Conservation (phyloP, 345 rosid genomes). For the Eucalyptus urophylla region DNA sequence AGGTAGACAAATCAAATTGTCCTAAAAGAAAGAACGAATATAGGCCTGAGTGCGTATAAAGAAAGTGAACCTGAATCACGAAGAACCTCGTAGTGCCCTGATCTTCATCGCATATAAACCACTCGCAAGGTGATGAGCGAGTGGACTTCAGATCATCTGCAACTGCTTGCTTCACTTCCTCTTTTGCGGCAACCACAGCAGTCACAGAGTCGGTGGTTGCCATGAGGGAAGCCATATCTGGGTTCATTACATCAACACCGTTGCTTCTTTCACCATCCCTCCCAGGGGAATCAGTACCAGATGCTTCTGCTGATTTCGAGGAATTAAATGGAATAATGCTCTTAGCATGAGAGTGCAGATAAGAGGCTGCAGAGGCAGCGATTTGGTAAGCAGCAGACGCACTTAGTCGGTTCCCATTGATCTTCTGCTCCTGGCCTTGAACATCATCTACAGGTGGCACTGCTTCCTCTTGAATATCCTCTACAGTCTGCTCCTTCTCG, state of each 20-base stretch:
- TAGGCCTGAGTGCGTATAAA: background rate
- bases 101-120: slow-evolving; percentile 93
- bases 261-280: slow-evolving; percentile 2
- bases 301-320: slow-evolving; percentile 5
- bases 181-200: slow-evolving; percentile 91
- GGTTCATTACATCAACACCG: slow-evolving; percentile 11
- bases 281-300: slow-evolving; percentile 1
- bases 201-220: slow-evolving; percentile 96
- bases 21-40: background rate
- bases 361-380: slow-evolving; percentile 85
- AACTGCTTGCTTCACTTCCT: slow-evolving; percentile 94
- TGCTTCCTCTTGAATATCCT: slow-evolving; percentile 27
- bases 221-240: slow-evolving; percentile 53
- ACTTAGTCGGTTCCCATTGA: slow-evolving; percentile 20
- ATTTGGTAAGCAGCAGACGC: slow-evolving; percentile 67
- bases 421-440: slow-evolving; percentile 15
- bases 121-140: slow-evolving; percentile 74
- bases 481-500: slow-evolving; percentile 14
- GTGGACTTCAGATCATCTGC: slow-evolving; percentile 82
- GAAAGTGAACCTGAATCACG: slow-evolving; percentile 64
- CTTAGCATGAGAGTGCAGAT: slow-evolving; percentile 60
- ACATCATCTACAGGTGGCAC: slow-evolving; percentile 4
- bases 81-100: slow-evolving; percentile 62
- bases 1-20: background rate
- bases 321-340: slow-evolving; percentile 49